Conservation (phyloP, 1,284 basidiomycete species). For the Cronartium quercuum region DNA sequence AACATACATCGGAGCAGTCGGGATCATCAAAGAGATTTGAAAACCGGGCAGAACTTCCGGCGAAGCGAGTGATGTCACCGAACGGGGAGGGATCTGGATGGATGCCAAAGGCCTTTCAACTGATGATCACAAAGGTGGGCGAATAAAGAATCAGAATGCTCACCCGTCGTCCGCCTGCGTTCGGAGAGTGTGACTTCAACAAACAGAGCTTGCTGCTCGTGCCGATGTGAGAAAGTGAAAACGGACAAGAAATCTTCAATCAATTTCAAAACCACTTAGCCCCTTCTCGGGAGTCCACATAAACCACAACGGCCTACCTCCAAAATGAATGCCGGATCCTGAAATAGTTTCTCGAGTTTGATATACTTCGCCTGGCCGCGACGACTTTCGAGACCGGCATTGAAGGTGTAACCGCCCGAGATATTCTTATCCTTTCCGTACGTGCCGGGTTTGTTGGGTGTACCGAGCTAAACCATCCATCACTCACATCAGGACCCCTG, state of each 20-base stretch:
- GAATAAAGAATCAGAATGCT: background rate
- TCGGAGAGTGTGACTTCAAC: conserved; percentile 31
- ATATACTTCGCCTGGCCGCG: conserved; percentile 37
- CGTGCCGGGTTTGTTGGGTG: conserved; percentile 10
- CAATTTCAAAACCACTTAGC: background rate
- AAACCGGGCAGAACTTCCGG: conserved; percentile 30
- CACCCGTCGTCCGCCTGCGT: conserved; percentile 30
- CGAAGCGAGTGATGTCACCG: conserved; percentile 35
- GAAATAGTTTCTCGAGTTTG: conserved; percentile 29
- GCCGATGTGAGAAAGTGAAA: no score
- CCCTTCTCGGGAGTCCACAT: background rate
- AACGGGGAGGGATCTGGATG: conserved; percentile 27
- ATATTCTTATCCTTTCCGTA: conserved; percentile 36
- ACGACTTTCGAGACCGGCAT: conserved; percentile 29
- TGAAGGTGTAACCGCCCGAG: conserved; percentile 37
- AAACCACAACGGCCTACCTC: conserved; percentile 9
- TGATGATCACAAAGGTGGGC: background rate
- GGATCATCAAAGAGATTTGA: conserved; percentile 32
- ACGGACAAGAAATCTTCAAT: background rate
- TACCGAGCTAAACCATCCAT: conserved; percentile 23
- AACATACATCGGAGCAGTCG: conserved; percentile 36
- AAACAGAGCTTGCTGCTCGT: conserved; percentile 25
- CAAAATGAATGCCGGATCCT: conserved; percentile 15
- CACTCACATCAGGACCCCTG: background rate
- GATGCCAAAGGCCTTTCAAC: background rate